A percentile compares a stretch with the other conserved stretches of the same genome.
Conservation (phyloP, 176 grass and related monocot species). For the Avena eriantha region DNA sequence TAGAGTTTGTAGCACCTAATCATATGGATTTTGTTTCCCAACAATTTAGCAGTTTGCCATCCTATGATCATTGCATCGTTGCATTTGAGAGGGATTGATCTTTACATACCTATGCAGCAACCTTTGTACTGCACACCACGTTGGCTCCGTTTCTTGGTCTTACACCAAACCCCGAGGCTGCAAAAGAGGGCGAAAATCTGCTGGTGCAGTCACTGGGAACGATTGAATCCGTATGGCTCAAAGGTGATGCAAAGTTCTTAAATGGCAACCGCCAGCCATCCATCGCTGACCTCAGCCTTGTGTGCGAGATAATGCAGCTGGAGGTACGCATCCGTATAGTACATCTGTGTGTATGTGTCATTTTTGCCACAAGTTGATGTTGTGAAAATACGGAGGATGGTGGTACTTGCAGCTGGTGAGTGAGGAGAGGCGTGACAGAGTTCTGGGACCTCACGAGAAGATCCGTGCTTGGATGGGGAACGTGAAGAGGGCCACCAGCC, state of each 20-base stretch:
- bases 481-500: slow-evolving; percentile 77
- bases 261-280: slow-evolving; percentile 68
- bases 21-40: not conserved
- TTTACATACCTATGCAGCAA: slow-evolving; percentile 47
- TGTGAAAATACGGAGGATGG: not conserved
- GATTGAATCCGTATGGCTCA: slow-evolving; percentile 67
- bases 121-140: slow-evolving; percentile 51
- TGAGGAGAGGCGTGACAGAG: slow-evolving; percentile 58
- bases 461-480: slow-evolving; percentile 81
- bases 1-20: not conserved
- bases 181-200: slow-evolving; percentile 68
- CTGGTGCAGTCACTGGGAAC: slow-evolving; percentile 53
- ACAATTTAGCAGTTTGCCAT: not conserved
- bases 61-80: slow-evolving; percentile 1
- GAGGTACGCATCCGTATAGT: slow-evolving; percentile 53
- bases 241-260: slow-evolving; percentile 63
- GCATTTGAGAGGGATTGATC: not conserved
- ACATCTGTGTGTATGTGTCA: too few species aligned
- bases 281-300: slow-evolving; percentile 88
- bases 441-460: slow-evolving; percentile 60
- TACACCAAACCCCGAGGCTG: slow-evolving; percentile 56
- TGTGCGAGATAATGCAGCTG: slow-evolving; percentile 92
- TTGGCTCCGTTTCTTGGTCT: slow-evolving; percentile 68
- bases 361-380: not conserved
- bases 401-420: slow-evolving; percentile 50